Evolutionary conservation across 768 basidiomycete genomes (phyloP).

Genomic region (Mycena capillaripes): DNA sequence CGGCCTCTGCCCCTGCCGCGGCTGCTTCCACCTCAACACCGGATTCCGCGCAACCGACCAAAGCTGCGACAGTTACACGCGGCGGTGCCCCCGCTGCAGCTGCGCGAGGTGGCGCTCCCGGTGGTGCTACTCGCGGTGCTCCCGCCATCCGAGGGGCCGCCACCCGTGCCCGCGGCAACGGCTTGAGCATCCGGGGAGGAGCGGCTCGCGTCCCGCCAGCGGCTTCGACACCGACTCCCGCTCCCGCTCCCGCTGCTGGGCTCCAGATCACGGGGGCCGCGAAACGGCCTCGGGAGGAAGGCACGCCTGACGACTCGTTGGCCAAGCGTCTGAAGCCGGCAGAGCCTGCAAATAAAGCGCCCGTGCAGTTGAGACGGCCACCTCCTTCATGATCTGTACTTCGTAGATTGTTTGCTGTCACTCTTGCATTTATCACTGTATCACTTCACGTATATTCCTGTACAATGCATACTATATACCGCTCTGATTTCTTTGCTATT

Average conservation of each 20-base stretch:
- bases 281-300: slow-evolving; percentile 77
- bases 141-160: slow-evolving; percentile 27
- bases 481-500: too few relatives aligned
- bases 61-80: slow-evolving; percentile 31
- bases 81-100: slow-evolving; percentile 24
- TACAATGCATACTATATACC: slow-evolving; percentile 3
- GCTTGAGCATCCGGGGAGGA: slow-evolving; percentile 48
- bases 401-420: background rate
- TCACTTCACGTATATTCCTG: slow-evolving; percentile 15
- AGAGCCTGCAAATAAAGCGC: slow-evolving; percentile 47
- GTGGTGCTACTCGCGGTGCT: slow-evolving; percentile 41
- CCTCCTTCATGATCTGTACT: slow-evolving; percentile 29
- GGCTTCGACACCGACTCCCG: slow-evolving; percentile 39
- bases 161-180: slow-evolving; percentile 47
- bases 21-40: slow-evolving; percentile 5
- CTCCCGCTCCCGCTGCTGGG: slow-evolving; percentile 49
- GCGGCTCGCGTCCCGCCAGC: slow-evolving; percentile 30
- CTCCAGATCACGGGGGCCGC: slow-evolving; percentile 78
- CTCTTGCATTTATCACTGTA: slow-evolving; percentile 21
- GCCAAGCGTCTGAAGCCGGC: slow-evolving; percentile 78
- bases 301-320: slow-evolving; percentile 66
- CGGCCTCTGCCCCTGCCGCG: slow-evolving; percentile 32
- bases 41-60: slow-evolving; percentile 31
- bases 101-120: slow-evolving; percentile 40
- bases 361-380: slow-evolving; percentile 51